A percentile compares a stretch with the other conserved stretches of the same genome.
phyloP scores from a whole-genome alignment of 2,329 filamentous ascomycete genomes.

The Phialophora chinensis region DNA sequence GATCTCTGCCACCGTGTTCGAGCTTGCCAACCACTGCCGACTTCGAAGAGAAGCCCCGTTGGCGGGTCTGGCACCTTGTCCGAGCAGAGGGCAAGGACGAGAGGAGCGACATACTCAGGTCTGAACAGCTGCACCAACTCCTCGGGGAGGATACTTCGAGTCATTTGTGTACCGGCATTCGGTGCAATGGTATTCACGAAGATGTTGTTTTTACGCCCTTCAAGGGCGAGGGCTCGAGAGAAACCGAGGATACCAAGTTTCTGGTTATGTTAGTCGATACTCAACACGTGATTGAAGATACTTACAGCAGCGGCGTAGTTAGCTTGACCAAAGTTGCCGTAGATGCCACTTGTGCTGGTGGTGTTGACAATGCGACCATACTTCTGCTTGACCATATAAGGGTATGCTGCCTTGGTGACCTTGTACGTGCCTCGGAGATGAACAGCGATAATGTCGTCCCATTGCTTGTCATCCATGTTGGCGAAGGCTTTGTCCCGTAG shows the following conservation, averaged over 20 bases:
- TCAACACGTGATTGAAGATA: slow-evolving; percentile 34
- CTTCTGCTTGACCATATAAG: slow-evolving; percentile 97
- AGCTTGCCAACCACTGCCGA: slow-evolving; percentile 91
- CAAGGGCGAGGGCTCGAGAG: slow-evolving; percentile 87
- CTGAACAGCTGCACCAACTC: slow-evolving; percentile 99
- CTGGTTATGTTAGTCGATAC: slow-evolving; percentile 48
- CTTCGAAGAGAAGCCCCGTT: slow-evolving; percentile 90
- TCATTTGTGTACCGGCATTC: slow-evolving; percentile 96
- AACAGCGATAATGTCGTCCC: slow-evolving; percentile 90
- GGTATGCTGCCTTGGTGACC: slow-evolving; percentile 96
- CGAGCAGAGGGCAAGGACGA: slow-evolving; percentile 83
- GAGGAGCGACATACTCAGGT: slow-evolving; percentile 94
- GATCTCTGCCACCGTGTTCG: slow-evolving; percentile 93
- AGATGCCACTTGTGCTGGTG: slow-evolving; percentile 94
- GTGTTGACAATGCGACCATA: slow-evolving; percentile 98
- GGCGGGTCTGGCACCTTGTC: slow-evolving; percentile 84
- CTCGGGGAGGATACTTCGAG: slow-evolving; percentile 88
- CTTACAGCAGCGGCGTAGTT: slow-evolving; percentile 91
- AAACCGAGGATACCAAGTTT: slow-evolving; percentile 94
- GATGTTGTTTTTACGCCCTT: slow-evolving; percentile 97
- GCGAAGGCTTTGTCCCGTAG: slow-evolving; percentile 95
- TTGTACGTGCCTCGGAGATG: slow-evolving; percentile 96
- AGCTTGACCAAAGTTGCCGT: slow-evolving; percentile 98
- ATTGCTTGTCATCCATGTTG: slow-evolving; percentile 95
- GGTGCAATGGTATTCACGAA: slow-evolving; percentile 97